Evolutionary conservation across 441 rosid species (phyloP).

Genomic region (Pelargonium cotyledonis): DNA sequence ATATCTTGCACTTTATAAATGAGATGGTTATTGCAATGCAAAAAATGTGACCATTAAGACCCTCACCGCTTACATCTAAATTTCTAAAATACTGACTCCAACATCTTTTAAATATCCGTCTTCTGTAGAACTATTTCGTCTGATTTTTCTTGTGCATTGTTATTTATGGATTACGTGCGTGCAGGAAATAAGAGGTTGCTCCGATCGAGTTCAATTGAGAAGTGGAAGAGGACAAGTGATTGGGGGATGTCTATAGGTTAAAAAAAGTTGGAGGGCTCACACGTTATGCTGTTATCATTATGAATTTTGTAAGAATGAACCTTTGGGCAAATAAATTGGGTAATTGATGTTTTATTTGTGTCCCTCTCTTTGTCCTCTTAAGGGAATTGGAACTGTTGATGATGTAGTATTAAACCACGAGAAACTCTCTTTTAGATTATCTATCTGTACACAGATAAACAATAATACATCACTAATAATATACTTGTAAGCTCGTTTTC

Average conservation of each 20-base stretch:
- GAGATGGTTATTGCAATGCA: background rate
- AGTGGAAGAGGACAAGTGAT: background rate
- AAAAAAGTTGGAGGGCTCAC: background rate
- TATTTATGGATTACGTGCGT: background rate
- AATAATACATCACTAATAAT: background rate
- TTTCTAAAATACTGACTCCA: too few species aligned
- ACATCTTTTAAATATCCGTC: too few species aligned
- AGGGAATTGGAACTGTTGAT: conserved; percentile 17
- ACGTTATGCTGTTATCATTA: background rate
- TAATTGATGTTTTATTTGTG: background rate
- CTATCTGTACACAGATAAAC: background rate
- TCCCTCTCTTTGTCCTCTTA: background rate
- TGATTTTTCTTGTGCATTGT: background rate
- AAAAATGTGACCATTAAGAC: background rate
- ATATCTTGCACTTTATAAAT: background rate
- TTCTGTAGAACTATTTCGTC: background rate
- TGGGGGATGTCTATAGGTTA: background rate
- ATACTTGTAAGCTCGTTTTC: background rate
- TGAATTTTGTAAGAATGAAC: background rate
- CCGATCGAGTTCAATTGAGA: background rate
- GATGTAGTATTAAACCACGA: background rate
- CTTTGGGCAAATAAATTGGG: background rate
- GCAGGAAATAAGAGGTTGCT: conserved; percentile 28
- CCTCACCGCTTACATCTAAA: too few species aligned
- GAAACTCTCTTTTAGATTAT: background rate